Base-by-base conservation (phyloP, 192 early-diverging fungal species). In the Fimicolochytrium jonesii region DNA sequence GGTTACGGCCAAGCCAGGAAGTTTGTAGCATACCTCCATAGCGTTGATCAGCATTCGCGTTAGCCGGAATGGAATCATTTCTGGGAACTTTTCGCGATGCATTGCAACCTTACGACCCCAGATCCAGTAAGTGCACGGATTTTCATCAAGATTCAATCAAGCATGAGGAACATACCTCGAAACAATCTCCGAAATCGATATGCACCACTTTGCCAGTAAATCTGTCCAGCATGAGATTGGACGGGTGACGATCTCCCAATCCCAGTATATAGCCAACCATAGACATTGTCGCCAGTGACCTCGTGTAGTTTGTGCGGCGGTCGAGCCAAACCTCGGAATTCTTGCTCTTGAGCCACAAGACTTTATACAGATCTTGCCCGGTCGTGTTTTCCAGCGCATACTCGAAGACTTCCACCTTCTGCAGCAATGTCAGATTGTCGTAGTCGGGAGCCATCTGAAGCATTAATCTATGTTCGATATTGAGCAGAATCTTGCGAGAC, bases 211-310 rank as follows among this genome's bases (percentile, higher is more conserved):
- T 95, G 52, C 94, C 94, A 15, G 90, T 89, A 23, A 80, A 80
- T 11, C 86, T 61, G 59, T 97, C 87, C 28, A 97, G 62, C 92
- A 98, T 92, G 35, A 98, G 76, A 69, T 98, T 98, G 33, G 92
- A 93, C 2, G 92, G 94, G 72, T 98, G 95, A 7, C 95, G 74
- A 77, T 98, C 95, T 2, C 95, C 95, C 31, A 98, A 70, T 22
- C 95, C 95, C n/a, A 98, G 77, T 17, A 98, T 91, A 72, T 98
- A 98, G 7, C 95, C 95, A 6, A 93, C 94, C 88, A 98, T 97
- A 0, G 95, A 98, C 93, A 95, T 98, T 10, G 92, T 87, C 4
- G 93, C 95, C 55, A 98, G 76, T 4, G 92, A 94, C 46, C 95
- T 67, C 1, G 94, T 97, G 69, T 95, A 98, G 61, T 91, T 97